Evolutionary conservation across 2,329 filamentous ascomycete species (phyloP).

Genomic region (Botrytis fabae): DNA sequence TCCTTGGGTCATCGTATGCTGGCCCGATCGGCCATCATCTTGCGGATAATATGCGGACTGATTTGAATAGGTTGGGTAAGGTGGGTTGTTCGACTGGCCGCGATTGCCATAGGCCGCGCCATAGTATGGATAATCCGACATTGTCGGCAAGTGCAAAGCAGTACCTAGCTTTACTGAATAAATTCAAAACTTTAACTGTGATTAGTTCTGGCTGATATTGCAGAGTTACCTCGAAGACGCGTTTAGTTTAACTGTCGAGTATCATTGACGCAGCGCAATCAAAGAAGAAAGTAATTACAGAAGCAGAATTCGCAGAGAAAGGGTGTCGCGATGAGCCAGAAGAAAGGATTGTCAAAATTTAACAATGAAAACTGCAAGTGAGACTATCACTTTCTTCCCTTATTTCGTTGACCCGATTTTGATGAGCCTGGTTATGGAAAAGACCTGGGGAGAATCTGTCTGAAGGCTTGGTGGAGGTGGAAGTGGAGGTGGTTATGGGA

Average conservation of each 20-base stretch:
- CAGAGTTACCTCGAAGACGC: conserved; percentile 26
- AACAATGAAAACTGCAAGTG: conserved; percentile 14
- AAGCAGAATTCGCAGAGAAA: neutral
- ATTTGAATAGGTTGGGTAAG: conserved; percentile 32
- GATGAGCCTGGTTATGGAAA: neutral
- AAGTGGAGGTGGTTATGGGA: neutral
- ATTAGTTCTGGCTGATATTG: conserved; percentile 17
- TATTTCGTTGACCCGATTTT: neutral
- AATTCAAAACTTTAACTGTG: neutral
- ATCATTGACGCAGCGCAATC: conserved; percentile 33
- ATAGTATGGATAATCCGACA: conserved; percentile 52
- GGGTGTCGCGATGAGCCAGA: conserved; percentile 1
- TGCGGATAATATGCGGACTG: conserved; percentile 36
- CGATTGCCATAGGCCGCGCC: conserved; percentile 39
- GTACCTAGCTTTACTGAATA: conserved; percentile 13
- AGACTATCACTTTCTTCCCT: conserved; percentile 20
- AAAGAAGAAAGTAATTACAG: conserved; percentile 23
- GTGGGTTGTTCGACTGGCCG: conserved; percentile 32
- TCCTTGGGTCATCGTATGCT: conserved; percentile 32
- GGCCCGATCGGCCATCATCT: conserved; percentile 30
- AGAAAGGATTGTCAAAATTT: conserved; percentile 4
- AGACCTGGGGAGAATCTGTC: neutral
- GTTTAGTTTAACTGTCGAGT: conserved; percentile 30
- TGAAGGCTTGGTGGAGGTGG: neutral
- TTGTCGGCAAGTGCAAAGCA: conserved; percentile 33